These are phyloP conservation scores for Elsinoe necatrix DNA, from an alignment of 2,329 filamentous ascomycete species.

Conservation along the genomic window DNA sequence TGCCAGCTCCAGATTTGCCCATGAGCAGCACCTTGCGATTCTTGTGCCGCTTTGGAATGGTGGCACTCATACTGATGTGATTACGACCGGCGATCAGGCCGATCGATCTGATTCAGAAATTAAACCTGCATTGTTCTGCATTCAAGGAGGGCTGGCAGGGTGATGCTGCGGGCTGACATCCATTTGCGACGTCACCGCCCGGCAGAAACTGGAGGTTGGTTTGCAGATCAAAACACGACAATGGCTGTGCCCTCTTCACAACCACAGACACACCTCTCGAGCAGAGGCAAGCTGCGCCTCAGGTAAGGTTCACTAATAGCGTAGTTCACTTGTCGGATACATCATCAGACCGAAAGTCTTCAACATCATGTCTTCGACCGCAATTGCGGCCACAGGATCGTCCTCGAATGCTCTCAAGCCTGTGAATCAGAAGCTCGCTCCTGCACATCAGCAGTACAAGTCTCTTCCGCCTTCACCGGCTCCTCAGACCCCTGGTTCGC, in stretches of 20 bases:
- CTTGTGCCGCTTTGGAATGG: constrained; percentile 40
- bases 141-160: background rate
- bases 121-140: background rate
- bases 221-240: constrained; percentile 14
- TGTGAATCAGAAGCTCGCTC: background rate
- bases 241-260: background rate
- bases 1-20: constrained; percentile 96
- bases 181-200: constrained; percentile 6
- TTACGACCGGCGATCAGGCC: constrained; percentile 1
- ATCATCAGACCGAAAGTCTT: background rate
- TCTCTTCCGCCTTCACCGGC: background rate
- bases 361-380: background rate
- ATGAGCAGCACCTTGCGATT: constrained; percentile 48
- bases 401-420: constrained; percentile 7
- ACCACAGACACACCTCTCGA: background rate
- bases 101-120: background rate
- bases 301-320: constrained; percentile 7
- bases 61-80: constrained; percentile 22
- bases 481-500: constrained; percentile 1
- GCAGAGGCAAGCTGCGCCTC: background rate
- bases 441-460: background rate
- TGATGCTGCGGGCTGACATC: background rate
- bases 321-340: background rate
- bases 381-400: constrained; percentile 10
- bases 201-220: constrained; percentile 8